Evolutionary conservation across 2,329 filamentous ascomycete genomes (phyloP).

Genomic region (Metarhizium guizhouense): DNA sequence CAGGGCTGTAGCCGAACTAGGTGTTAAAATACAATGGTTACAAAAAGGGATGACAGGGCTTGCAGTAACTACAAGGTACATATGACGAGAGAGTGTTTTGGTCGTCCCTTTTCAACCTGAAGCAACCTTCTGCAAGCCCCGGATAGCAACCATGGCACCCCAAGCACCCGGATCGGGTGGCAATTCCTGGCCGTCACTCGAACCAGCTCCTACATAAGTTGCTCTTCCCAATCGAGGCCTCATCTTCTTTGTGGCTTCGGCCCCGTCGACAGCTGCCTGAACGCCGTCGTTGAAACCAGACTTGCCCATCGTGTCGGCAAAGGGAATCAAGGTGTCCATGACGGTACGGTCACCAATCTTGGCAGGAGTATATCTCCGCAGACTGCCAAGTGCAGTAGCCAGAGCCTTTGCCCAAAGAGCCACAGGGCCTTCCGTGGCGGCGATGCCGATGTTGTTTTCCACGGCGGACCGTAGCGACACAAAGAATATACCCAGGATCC

Average conservation of each 20-base stretch:
- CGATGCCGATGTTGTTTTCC: conserved; percentile 24
- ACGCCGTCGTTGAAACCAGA: conserved; percentile 47
- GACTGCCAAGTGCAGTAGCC: conserved; percentile 32
- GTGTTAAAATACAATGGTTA: background rate
- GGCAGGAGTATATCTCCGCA: conserved; percentile 45
- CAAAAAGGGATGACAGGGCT: background rate
- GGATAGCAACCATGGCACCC: conserved; percentile 52
- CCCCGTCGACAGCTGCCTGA: conserved; percentile 47
- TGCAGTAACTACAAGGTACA: background rate
- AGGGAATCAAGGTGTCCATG: conserved; percentile 49
- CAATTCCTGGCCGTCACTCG: conserved; percentile 38
- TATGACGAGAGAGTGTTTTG: background rate
- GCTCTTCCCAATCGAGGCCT: conserved; percentile 57
- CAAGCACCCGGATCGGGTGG: conserved; percentile 64
- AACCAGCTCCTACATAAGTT: conserved; percentile 55
- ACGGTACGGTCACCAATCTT: conserved; percentile 47
- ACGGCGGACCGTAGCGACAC: conserved; percentile 36
- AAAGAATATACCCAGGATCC: conserved; percentile 46
- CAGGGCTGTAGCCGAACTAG: background rate
- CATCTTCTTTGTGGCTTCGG: conserved; percentile 56
- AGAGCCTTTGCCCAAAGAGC: conserved; percentile 36
- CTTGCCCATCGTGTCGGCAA: conserved; percentile 36
- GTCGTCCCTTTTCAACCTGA: background rate
- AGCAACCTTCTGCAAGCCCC: conserved; percentile 22
- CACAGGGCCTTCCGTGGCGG: conserved; percentile 20